Evolutionary conservation across 1,284 basidiomycete species (phyloP), one percentile per base, ranked within the genome.

Genomic region (Apiotrichum montevideense): DNA sequence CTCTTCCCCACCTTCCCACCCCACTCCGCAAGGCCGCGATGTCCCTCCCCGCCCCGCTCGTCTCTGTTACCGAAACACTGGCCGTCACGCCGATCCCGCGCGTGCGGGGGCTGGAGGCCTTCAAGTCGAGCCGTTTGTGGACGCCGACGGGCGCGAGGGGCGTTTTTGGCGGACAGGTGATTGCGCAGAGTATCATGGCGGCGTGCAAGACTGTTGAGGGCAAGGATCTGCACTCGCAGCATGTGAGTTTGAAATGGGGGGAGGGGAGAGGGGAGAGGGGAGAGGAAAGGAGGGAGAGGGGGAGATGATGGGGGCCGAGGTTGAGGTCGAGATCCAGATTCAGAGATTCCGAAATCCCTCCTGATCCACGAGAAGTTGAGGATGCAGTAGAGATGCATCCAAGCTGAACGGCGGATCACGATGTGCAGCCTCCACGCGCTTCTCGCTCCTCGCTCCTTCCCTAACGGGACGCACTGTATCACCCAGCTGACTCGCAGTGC

Each of bases 161-260:
- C 32, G 90, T 90, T 4, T 94, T 90, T 66, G 91, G 91, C 54
- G 92, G 91, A 5, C 78, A 81, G 65, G 90, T 93, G 56, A 91
- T 95, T 63, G 91, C 86, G 7, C 90, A 93, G 68, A 88, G 88
- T 3, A 77, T 92, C 34, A 83, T 87, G 11, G 84, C 88, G 10
- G 89, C 89, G 4, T 86, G 86, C 33, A 83, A 84, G 61, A 86
- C 86, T 47, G 85, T 93, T 1, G 79, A 84, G 51, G 76, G 83
- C 14, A 86, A 83, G 69, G 81, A 82, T 11, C 77, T 93, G 29
- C 71, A 77, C 66, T 67, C 71, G 57, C 62, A 71, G 49, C 87
- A 91, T 77, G 87, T 88, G 66, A 77, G 85, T 73, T n/a, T 13
- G 37, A 4, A 21, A 21, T 21, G 21, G 21, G 21, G 21, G 21